Evolutionary conservation across 1,284 basidiomycete genomes (phyloP), one percentile per base, ranked within the genome.

Genomic region (Kalmanozyma brasiliensis): DNA sequence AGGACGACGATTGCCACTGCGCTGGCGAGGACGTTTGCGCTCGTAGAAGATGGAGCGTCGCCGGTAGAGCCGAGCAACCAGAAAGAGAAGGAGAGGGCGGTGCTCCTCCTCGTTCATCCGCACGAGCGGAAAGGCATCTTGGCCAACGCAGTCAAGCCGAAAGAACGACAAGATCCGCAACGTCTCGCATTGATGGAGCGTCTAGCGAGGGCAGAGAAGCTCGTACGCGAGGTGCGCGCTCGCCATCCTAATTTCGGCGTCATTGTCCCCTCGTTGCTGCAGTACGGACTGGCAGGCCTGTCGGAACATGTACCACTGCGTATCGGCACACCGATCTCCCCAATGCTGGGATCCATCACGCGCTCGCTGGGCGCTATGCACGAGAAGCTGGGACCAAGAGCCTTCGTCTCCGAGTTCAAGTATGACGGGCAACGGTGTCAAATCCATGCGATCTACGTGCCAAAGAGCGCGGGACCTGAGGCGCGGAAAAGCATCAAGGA

Each of bases 371-470:
- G 89, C 49, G 92, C 93, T 73, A 88, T 94, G 36, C 93, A 92
- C 74, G 87, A 88, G 36, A 87, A 89, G 29, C 84, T 94, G 17
- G 72, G 76, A 17, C 45, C 68, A 2, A 84, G 76, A 36, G 63
- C 75, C 11, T 81, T 76, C 20, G 77, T 78, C 16, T 66, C 58
- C 35, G 93, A 94, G 82, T 85, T 85, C 78, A 94, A 93, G 83
- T 90, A 92, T 71, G 92, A 94, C 72, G 92, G 92, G 2, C 92
- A 94, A 79, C 86, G 92, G 38, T 91, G 90, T 13, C 92, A 94
- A 83, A 89, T 94, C 33, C 91, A 93, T 82, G 88, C 88, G 3
- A 70, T 60, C 35, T 63, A 64, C 17, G 70, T 73, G 32, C 69
- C 69, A 8, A 42, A 56, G 11, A 60, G 56, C 22, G 64, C 69